A percentile compares a stretch with the other conserved stretches of the same genome.
phyloP scores from a whole-genome alignment of 768 basidiomycete species.

The Fomitopsis pulvina region DNA sequence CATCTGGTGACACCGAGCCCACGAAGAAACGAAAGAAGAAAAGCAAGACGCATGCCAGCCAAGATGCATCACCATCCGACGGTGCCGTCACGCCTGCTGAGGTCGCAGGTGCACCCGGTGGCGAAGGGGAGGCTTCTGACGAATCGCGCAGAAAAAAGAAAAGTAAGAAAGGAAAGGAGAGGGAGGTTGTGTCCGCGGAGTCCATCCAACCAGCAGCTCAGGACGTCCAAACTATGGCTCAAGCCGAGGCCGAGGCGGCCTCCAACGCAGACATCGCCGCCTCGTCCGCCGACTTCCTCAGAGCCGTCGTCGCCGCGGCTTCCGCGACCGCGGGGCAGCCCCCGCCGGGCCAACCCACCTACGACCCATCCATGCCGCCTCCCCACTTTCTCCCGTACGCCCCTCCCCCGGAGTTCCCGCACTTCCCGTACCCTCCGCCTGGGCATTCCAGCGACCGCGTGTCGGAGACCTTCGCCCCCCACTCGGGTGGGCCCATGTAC shows the following conservation, averaged over 20 bases:
- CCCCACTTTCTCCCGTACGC: constrained; percentile 25
- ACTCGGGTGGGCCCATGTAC: constrained; percentile 21
- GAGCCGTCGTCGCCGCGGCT: constrained; percentile 60
- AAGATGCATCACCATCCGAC: not conserved
- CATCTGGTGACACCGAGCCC: constrained; percentile 6
- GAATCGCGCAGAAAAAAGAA: constrained; percentile 17
- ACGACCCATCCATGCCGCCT: constrained; percentile 21
- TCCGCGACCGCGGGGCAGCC: constrained; percentile 35
- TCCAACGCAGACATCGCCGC: constrained; percentile 27
- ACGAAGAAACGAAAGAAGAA: constrained; percentile 32
- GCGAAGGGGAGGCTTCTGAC: not conserved
- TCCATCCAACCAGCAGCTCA: constrained; percentile 1
- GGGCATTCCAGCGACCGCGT: constrained; percentile 20
- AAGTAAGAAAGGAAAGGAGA: constrained; percentile 31
- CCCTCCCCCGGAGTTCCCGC: constrained; percentile 20
- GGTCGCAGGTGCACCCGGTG: not conserved
- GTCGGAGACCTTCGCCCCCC: constrained; percentile 21
- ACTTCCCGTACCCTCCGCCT: constrained; percentile 28
- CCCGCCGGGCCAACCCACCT: constrained; percentile 11
- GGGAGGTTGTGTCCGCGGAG: constrained; percentile 22
- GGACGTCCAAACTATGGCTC: not conserved
- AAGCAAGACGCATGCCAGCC: constrained; percentile 15
- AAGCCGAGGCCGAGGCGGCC: not conserved
- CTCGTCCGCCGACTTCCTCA: constrained; percentile 52
- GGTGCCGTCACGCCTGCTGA: constrained; percentile 15